phyloP scores from a whole-genome alignment of 1,284 basidiomycete species.

The Fomitopsis pinicola region DNA sequence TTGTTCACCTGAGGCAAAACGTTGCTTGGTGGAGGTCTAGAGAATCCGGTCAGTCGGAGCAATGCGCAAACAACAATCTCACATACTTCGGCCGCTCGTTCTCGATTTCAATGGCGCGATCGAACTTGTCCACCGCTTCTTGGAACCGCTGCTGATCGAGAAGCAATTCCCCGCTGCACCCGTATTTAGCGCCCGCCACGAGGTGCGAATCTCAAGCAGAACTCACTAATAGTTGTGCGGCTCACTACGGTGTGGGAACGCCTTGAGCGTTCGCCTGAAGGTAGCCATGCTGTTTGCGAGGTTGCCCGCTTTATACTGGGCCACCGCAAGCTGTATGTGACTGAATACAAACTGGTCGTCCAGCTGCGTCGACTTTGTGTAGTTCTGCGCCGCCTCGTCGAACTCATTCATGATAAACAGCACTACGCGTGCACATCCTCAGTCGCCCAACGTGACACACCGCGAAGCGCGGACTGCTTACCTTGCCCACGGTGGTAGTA shows the following conservation, averaged over 20 bases:
- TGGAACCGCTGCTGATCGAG: slow-evolving; percentile 89
- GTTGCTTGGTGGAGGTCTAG: slow-evolving; percentile 61
- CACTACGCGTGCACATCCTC: slow-evolving; percentile 43
- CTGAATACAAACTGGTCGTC: slow-evolving; percentile 89
- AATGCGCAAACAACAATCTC: neutral
- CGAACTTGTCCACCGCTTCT: slow-evolving; percentile 95
- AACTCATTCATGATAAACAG: slow-evolving; percentile 96
- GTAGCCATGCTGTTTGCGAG: slow-evolving; percentile 82
- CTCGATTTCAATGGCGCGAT: slow-evolving; percentile 89
- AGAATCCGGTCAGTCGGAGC: neutral
- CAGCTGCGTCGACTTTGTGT: slow-evolving; percentile 82
- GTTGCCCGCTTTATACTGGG: slow-evolving; percentile 89
- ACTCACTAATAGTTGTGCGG: slow-evolving; percentile 90
- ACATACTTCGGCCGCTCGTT: slow-evolving; percentile 76
- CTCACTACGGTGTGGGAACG: slow-evolving; percentile 83
- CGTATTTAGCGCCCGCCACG: neutral
- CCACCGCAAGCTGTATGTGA: slow-evolving; percentile 96
- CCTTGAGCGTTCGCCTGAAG: slow-evolving; percentile 79
- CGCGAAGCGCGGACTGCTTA: slow-evolving; percentile 24
- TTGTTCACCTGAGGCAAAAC: slow-evolving; percentile 98
- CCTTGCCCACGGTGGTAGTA: slow-evolving; percentile 99
- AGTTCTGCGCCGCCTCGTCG: slow-evolving; percentile 83
- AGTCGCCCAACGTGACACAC: neutral
- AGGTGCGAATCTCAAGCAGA: neutral
- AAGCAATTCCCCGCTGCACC: slow-evolving; percentile 84